Conservation (phyloP, 371 early-diverging fungal genomes). For the Encephalitozoon romaleae region DNA sequence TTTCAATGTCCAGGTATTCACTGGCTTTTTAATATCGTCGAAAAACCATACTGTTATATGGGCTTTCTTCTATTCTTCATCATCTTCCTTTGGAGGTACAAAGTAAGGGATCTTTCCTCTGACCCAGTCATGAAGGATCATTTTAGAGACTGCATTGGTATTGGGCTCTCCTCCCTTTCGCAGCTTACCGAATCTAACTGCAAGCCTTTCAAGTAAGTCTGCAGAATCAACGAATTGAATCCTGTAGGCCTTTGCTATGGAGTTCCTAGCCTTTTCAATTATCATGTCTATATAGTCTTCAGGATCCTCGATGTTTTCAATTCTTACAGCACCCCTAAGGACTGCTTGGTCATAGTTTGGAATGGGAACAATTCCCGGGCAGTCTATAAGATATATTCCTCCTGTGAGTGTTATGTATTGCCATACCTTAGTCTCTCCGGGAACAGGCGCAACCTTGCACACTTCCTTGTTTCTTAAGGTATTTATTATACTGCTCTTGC, state of each 20-base stretch:
- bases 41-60: background rate
- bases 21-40: background rate
- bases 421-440: slow-evolving; percentile 99
- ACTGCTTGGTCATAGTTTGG: slow-evolving; percentile 81
- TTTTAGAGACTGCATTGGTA: slow-evolving; percentile 78
- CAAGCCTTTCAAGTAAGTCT: slow-evolving; percentile 81
- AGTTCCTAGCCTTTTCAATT: slow-evolving; percentile 74
- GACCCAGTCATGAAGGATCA: slow-evolving; percentile 94
- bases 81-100: slow-evolving; percentile 64
- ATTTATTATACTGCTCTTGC: slow-evolving; percentile 86
- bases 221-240: slow-evolving; percentile 69
- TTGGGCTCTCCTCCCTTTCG: slow-evolving; percentile 91
- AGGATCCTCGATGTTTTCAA: slow-evolving; percentile 81
- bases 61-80: slow-evolving; percentile 55
- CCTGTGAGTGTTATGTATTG: slow-evolving; percentile 97
- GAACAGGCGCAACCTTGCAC: slow-evolving; percentile 92
- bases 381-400: slow-evolving; percentile 94
- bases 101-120: slow-evolving; percentile 94
- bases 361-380: slow-evolving; percentile 92
- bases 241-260: slow-evolving; percentile 76
- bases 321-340: slow-evolving; percentile 88
- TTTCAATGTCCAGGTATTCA: background rate
- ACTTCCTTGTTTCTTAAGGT: slow-evolving; percentile 85
- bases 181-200: slow-evolving; percentile 77
- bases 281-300: slow-evolving; percentile 82